Evolutionary conservation across 2,329 filamentous ascomycete genomes (phyloP).

Genomic region (Pseudogymnoascus sp.): DNA sequence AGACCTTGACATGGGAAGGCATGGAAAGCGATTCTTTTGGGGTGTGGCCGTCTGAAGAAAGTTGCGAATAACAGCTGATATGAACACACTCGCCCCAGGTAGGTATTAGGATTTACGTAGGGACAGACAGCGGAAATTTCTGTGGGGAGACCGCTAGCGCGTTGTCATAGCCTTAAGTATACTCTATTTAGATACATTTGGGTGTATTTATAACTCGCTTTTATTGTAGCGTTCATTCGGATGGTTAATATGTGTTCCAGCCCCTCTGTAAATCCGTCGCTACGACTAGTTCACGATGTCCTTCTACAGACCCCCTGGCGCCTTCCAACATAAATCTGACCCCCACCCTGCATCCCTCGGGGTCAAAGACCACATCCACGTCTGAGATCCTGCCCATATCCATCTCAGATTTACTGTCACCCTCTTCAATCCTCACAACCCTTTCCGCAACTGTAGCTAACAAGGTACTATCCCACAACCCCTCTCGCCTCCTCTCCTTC

Average conservation of each 20-base stretch:
- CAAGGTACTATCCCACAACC: conserved; percentile 50
- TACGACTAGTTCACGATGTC: background rate
- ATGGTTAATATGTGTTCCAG: no score
- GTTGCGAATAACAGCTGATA: background rate
- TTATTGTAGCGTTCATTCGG: no score
- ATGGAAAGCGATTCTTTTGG: background rate
- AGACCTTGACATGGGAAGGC: background rate
- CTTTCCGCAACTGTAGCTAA: conserved; percentile 10
- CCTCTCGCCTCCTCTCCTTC: conserved; percentile 54
- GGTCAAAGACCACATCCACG: background rate
- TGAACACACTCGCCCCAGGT: background rate
- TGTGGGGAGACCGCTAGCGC: no score
- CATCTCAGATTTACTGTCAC: background rate
- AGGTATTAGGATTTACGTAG: no score
- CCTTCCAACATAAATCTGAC: background rate
- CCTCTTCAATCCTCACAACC: conserved; percentile 15
- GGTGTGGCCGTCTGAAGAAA: background rate
- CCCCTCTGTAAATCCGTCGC: no score
- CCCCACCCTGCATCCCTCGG: background rate
- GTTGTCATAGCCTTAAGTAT: no score
- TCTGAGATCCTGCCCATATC: background rate
- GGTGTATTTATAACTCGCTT: no score
- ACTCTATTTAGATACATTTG: no score
- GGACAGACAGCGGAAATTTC: no score
- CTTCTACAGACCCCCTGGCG: background rate